phyloP scores from a whole-genome alignment of 768 basidiomycete genomes.

The Ramaria sp. region DNA sequence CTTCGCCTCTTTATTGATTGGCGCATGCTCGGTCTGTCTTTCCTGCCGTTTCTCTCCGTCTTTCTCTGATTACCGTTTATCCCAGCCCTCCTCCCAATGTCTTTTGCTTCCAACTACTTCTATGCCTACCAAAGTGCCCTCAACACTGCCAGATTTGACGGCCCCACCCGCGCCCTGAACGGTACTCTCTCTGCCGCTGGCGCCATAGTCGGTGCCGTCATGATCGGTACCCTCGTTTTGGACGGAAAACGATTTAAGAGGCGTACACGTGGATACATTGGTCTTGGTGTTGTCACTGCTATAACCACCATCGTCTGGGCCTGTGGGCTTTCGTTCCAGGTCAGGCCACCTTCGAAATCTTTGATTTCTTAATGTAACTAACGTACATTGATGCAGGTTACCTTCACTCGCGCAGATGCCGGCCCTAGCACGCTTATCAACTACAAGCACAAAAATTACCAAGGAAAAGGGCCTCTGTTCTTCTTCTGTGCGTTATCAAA shows the following conservation, averaged over 20 bases:
- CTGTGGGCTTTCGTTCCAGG: conserved; percentile 29
- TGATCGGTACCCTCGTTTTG: conserved; percentile 31
- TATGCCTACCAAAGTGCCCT: conserved; percentile 36
- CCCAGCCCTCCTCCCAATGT: conserved; percentile 30
- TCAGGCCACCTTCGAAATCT: conserved; percentile 9
- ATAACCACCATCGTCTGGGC: conserved; percentile 27
- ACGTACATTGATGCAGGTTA: conserved; percentile 10
- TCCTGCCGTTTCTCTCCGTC: neutral
- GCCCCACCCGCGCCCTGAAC: conserved; percentile 33
- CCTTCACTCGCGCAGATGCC: conserved; percentile 22
- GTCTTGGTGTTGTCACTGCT: conserved; percentile 23
- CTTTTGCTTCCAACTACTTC: conserved; percentile 36
- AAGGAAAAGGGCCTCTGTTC: conserved; percentile 27
- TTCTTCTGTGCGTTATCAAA: conserved; percentile 25
- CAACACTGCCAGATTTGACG: conserved; percentile 30
- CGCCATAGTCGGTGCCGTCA: conserved; percentile 31
- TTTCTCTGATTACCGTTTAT: conserved; percentile 22
- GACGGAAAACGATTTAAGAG: conserved; percentile 25
- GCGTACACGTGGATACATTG: conserved; percentile 29
- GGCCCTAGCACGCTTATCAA: conserved; percentile 10
- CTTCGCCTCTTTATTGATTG: conserved; percentile 29
- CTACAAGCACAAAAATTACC: conserved; percentile 24
- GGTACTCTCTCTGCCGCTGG: conserved; percentile 29
- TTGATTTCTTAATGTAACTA: neutral
- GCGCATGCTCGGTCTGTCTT: conserved; percentile 21